phyloP scores from a whole-genome alignment of 345 rosid genomes.

The Brassica incana region DNA sequence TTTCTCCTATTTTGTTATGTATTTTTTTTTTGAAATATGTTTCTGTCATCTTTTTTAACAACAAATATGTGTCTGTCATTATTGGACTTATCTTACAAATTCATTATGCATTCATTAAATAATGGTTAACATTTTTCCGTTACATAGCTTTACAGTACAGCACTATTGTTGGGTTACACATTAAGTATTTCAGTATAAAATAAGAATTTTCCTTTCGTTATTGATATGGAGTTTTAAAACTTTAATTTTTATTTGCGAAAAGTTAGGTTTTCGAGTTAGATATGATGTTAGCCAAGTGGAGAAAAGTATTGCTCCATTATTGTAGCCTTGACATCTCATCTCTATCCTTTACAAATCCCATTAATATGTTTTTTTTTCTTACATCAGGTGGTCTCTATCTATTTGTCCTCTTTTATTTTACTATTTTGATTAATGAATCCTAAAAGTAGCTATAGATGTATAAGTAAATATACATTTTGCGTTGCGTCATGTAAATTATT shows the following conservation, averaged over 20 bases:
- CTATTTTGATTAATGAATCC: neutral
- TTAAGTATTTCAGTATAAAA: conserved; percentile 3
- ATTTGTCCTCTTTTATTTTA: neutral
- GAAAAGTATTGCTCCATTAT: conserved; percentile 37
- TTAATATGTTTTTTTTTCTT: conserved; percentile 22
- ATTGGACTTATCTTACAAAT: conserved; percentile 39
- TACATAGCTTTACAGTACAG: conserved; percentile 1
- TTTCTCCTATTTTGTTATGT: neutral
- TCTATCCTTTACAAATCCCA: conserved; percentile 33
- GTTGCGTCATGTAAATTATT: neutral
- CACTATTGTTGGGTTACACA: conserved; percentile 13
- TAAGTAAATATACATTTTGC: neutral
- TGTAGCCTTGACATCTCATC: conserved; percentile 42
- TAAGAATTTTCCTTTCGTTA: neutral
- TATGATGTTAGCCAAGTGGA: conserved; percentile 37
- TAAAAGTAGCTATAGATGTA: neutral
- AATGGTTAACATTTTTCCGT: neutral
- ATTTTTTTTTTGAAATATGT: neutral
- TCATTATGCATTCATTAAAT: conserved; percentile 13
- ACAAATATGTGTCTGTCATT: conserved; percentile 13
- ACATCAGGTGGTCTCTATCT: conserved; percentile 34
- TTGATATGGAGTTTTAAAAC: neutral
- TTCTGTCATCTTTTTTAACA: conserved; percentile 3
- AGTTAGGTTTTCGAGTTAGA: conserved; percentile 29
- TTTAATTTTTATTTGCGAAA: neutral